These are phyloP conservation scores for Prosopis cineraria DNA, from an alignment of 306 rosid species.

Conservation along the genomic window DNA sequence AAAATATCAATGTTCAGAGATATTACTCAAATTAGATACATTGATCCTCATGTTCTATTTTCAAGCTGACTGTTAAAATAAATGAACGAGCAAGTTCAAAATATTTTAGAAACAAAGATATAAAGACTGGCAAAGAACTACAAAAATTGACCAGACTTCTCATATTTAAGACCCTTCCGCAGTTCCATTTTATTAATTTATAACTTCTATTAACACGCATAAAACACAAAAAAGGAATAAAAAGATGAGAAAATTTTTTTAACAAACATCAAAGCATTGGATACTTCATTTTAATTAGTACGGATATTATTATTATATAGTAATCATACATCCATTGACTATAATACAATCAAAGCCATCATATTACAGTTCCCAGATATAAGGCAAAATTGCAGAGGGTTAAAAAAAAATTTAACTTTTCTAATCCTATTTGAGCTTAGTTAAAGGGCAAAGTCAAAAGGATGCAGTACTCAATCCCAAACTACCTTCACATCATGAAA, in stretches of 20 bases:
- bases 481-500: constrained; percentile 33
- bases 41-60: constrained; percentile 26
- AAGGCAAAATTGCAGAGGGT: constrained; percentile 28
- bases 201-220: not conserved
- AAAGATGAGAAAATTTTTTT: not conserved
- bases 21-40: constrained; percentile 35
- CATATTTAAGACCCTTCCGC: not conserved
- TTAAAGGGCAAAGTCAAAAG: constrained; percentile 33
- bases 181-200: not conserved
- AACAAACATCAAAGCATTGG: not conserved
- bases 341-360: constrained; percentile 28
- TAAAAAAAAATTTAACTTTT: not conserved
- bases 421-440: constrained; percentile 21
- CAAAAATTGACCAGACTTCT: no score
- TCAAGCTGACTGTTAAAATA: constrained; percentile 1
- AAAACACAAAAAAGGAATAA: not conserved
- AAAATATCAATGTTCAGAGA: constrained; percentile 4
- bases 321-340: constrained; percentile 20
- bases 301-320: not conserved
- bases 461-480: constrained; percentile 36
- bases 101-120: not conserved
- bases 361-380: not conserved
- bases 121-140: not conserved
- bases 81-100: constrained; percentile 2
- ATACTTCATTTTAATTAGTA: not conserved